These are phyloP conservation scores for Colletotrichum simmondsii DNA, from an alignment of 2,329 filamentous ascomycete genomes.

Conservation along the genomic window DNA sequence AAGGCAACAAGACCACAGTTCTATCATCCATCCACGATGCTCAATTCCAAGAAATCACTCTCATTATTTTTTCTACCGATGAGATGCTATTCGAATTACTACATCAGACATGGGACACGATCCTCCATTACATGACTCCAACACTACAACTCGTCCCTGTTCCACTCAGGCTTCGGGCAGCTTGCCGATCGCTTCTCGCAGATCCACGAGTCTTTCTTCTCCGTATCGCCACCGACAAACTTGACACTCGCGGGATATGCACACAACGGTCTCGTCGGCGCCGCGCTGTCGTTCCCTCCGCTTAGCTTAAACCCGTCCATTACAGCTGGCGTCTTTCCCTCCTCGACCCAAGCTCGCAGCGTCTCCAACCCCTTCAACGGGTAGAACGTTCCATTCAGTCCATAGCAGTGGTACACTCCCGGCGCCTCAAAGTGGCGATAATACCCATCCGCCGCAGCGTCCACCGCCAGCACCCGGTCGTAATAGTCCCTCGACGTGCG, in stretches of 20 bases:
- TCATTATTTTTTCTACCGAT: background rate
- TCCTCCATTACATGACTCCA: no score
- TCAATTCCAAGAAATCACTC: background rate
- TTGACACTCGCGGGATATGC: conserved; percentile 16
- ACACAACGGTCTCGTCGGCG: conserved; percentile 27
- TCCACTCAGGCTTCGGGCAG: background rate
- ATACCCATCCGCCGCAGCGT: conserved; percentile 47
- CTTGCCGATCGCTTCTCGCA: conserved; percentile 4
- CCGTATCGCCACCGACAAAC: conserved; percentile 23
- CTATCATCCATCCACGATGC: background rate
- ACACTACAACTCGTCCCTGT: background rate
- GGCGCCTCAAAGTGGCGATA: conserved; percentile 63
- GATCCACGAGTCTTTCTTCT: conserved; percentile 14
- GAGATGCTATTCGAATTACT: background rate
- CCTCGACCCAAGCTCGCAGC: conserved; percentile 31
- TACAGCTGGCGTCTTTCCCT: conserved; percentile 6
- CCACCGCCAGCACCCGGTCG: conserved; percentile 26
- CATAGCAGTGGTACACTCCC: conserved; percentile 61
- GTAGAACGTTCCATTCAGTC: conserved; percentile 27
- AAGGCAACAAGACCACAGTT: background rate
- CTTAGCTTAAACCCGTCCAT: conserved; percentile 26
- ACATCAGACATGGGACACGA: no score
- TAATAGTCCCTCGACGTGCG: conserved; percentile 46
- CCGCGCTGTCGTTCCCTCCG: conserved; percentile 28
- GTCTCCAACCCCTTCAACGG: conserved; percentile 29